Evolutionary conservation across 2,329 filamentous ascomycete genomes (phyloP), one percentile per base, ranked within the genome.

Genomic region (Ceratocystis cacaofunesta): DNA sequence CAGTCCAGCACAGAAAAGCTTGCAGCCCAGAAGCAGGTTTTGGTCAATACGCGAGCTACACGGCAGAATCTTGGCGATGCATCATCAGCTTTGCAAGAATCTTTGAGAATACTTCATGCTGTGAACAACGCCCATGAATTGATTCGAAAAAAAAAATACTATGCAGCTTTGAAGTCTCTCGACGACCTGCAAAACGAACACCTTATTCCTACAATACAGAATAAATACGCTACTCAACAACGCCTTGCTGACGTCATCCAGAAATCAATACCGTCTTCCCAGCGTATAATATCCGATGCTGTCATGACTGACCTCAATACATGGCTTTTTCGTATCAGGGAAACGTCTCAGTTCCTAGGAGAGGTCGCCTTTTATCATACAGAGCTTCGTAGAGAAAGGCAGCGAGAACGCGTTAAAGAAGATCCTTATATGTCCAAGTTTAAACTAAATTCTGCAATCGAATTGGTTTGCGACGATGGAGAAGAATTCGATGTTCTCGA

Each of bases 351-450:
- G 70, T 96, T 96, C 69, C 78, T 99, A 6, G 94, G 94, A 3
- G 94, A 99, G 74, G 90, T 99, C 5, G 92, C 94, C 3, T 95
- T 99, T 73, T 97, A 95, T 72, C 91, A 97, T 72, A 99, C 94
- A 0, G 89, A 96, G 71, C 83, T 95, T 73, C 85, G 94, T 57
- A 84, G 92, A 69, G 84, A 85, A 28, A 83, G 92, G 62, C 90
- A 95, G 72, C 88, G 91, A 72, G 87, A 95, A 71, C 84, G 94
- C 22, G 83, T 88, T 7, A 88, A 95, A 69, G 81, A 85, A 22
- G 85, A 91, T 68, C 78, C 84, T 0, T 91, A 89, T 69, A 79
- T 97, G 55, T 80, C 81, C 43, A 87, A 88, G 70, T 96, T 96
- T 78, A 95, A 90, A 72, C 78, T 99, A 36, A 99, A 97, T 73